A percentile compares a stretch with the other conserved stretches of the same genome.
Conservation (phyloP, 495 filamentous ascomycete genomes). For the Diplogelasinospora grovesii region DNA sequence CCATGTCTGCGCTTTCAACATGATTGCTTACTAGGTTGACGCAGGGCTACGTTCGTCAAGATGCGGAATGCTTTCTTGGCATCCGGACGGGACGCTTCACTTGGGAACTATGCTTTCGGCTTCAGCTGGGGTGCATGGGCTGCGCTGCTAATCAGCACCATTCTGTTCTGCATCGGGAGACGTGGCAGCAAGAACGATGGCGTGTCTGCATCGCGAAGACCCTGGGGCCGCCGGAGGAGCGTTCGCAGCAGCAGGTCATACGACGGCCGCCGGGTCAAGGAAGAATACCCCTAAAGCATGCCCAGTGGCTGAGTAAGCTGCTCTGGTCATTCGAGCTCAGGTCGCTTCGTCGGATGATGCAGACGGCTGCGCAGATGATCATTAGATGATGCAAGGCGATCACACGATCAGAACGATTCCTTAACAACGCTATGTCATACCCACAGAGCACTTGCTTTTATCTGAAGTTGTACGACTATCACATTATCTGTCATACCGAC, state of each 20-base stretch:
- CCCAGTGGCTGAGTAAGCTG: too few relatives aligned
- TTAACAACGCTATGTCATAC: too few relatives aligned
- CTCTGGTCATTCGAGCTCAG: too few relatives aligned
- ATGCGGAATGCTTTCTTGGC: constrained; percentile 63
- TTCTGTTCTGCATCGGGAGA: constrained; percentile 60
- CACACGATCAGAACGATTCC: too few relatives aligned
- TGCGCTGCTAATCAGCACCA: constrained; percentile 60
- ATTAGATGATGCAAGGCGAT: too few relatives aligned
- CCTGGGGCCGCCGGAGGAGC: constrained; percentile 29
- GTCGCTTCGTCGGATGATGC: too few relatives aligned
- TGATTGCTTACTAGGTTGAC: background rate
- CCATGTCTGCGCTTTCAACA: background rate
- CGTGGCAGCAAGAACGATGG: constrained; percentile 8
- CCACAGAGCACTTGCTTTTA: too few relatives aligned
- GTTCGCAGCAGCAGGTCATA: constrained; percentile 32
- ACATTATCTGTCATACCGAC: too few relatives aligned
- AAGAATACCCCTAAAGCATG: constrained; percentile 50
- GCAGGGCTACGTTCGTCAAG: constrained; percentile 59
- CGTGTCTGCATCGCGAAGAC: background rate
- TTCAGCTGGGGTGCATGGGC: constrained; percentile 81
- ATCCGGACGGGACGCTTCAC: constrained; percentile 47
- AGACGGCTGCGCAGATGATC: too few relatives aligned
- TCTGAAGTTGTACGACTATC: too few relatives aligned
- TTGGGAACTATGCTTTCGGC: constrained; percentile 71
- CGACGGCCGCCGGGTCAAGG: constrained; percentile 56